Percentiles rank a stretch among this genome's conserved stretches.
phyloP scores from a whole-genome alignment of 2,329 filamentous ascomycete species.

The Penicillium brevicompactum region DNA sequence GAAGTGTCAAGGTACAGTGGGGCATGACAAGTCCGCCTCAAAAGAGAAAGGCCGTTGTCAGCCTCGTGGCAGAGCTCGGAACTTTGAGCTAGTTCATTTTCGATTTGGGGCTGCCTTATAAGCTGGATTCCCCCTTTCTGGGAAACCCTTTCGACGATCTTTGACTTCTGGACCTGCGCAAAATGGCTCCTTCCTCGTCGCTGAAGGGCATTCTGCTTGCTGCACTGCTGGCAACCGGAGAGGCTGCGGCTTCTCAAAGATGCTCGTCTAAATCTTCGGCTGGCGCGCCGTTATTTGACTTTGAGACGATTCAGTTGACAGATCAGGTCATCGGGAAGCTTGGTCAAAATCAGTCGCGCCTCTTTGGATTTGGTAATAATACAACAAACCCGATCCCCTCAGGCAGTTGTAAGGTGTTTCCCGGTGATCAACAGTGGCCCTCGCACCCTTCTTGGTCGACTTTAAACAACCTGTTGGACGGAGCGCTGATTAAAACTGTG shows the following conservation, averaged over 20 bases:
- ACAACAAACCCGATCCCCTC: not conserved
- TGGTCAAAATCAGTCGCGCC: conserved; percentile 11
- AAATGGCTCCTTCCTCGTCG: conserved; percentile 10
- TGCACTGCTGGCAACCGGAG: conserved; percentile 14
- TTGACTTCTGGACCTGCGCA: not conserved
- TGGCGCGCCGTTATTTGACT: conserved; percentile 24
- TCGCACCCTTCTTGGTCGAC: conserved; percentile 22
- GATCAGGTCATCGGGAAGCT: conserved; percentile 21
- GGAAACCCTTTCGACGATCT: not conserved
- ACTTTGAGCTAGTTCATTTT: not conserved
- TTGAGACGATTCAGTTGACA: conserved; percentile 31
- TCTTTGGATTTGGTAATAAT: conserved; percentile 27
- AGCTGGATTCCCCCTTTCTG: not conserved
- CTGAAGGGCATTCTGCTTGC: conserved; percentile 10
- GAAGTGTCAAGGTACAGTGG: not conserved
- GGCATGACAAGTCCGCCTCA: not conserved
- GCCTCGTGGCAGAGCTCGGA: not conserved
- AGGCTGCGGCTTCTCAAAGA: conserved; percentile 11
- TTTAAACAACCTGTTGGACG: conserved; percentile 26
- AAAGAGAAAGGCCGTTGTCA: not conserved
- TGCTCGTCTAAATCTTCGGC: conserved; percentile 17
- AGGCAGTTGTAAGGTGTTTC: conserved; percentile 28
- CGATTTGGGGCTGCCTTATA: not conserved
- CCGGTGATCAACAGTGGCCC: conserved; percentile 29
- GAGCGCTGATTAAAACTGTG: conserved; percentile 29